A percentile compares a stretch with the other conserved stretches of the same genome.
phyloP scores from a whole-genome alignment of 805 yeast species.

The Candida vartiovaarae region DNA sequence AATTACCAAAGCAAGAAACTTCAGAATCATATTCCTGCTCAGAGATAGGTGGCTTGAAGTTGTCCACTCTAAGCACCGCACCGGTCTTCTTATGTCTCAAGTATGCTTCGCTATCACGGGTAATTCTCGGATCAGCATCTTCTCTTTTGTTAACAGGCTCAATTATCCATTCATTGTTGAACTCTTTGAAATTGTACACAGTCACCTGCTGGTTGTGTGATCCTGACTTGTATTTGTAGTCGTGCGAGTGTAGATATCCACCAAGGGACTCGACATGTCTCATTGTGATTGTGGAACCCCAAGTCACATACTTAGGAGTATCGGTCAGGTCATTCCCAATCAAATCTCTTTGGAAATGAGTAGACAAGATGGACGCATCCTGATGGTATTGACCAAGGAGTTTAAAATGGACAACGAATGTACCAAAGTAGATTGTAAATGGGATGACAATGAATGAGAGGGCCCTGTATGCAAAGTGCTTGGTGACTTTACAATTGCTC shows the following conservation, averaged over 20 bases:
- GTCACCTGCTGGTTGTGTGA: conserved; percentile 77
- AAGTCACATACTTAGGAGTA: conserved; percentile 59
- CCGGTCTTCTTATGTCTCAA: conserved; percentile 68
- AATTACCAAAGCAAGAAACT: conserved; percentile 66
- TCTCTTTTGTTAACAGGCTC: conserved; percentile 32
- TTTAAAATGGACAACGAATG: conserved; percentile 53
- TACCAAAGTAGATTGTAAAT: conserved; percentile 43
- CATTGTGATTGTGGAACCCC: conserved; percentile 64
- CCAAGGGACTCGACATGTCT: conserved; percentile 68
- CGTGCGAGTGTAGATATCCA: conserved; percentile 76
- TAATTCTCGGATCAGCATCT: conserved; percentile 27
- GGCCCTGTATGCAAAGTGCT: conserved; percentile 35
- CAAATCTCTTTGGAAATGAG: conserved; percentile 60
- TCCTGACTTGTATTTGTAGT: conserved; percentile 54
- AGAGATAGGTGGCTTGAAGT: conserved; percentile 74
- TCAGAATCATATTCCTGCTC: conserved; percentile 88
- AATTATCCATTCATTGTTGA: conserved; percentile 68
- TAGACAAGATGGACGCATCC: conserved; percentile 55
- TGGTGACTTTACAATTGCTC: conserved; percentile 28
- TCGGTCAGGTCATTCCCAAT: conserved; percentile 31
- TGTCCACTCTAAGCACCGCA: conserved; percentile 61
- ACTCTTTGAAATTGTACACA: conserved; percentile 51
- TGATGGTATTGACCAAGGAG: conserved; percentile 40
- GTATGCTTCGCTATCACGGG: conserved; percentile 39
- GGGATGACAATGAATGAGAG: conserved; percentile 48